Conservation (phyloP, 2,329 filamentous ascomycete genomes). For the Pseudogymnoascus sp. region DNA sequence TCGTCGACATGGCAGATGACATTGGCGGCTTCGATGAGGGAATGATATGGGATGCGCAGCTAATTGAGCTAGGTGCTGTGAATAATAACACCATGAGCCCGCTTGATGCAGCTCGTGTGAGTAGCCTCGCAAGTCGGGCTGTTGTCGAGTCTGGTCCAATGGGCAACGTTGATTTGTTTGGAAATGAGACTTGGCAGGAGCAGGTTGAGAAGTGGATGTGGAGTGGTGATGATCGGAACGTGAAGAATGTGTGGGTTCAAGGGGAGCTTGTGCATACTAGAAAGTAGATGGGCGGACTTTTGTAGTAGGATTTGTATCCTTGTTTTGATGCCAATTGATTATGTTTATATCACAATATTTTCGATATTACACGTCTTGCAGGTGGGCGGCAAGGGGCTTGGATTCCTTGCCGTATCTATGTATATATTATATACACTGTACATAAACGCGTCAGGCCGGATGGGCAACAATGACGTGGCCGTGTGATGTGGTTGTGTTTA, state of each 20-base stretch:
- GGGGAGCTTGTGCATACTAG: slow-evolving; percentile 65
- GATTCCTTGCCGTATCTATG: too few relatives aligned
- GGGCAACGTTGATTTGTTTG: slow-evolving; percentile 79
- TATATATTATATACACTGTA: too few relatives aligned
- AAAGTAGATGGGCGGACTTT: not conserved
- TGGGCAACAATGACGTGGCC: not conserved
- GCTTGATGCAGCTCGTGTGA: not conserved
- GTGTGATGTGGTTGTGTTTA: not conserved
- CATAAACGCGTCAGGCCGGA: not conserved
- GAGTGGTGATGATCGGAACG: slow-evolving; percentile 88
- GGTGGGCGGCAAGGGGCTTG: too few relatives aligned
- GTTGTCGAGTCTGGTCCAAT: slow-evolving; percentile 30
- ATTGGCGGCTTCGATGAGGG: slow-evolving; percentile 80
- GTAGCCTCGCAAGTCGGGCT: not conserved
- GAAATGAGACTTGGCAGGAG: slow-evolving; percentile 83
- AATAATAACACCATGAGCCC: slow-evolving; percentile 24
- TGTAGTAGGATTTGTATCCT: not conserved
- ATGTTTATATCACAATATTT: not conserved
- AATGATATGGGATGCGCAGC: slow-evolving; percentile 85
- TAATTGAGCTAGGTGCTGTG: slow-evolving; percentile 53
- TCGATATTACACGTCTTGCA: not conserved
- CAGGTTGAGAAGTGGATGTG: slow-evolving; percentile 90
- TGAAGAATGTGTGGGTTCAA: slow-evolving; percentile 78
- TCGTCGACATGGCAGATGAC: slow-evolving; percentile 62
- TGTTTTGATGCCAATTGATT: not conserved